A percentile compares a stretch with the other conserved stretches of the same genome.
Conservation (phyloP, 2,329 filamentous ascomycete species). For the Verticillium nubilum region DNA sequence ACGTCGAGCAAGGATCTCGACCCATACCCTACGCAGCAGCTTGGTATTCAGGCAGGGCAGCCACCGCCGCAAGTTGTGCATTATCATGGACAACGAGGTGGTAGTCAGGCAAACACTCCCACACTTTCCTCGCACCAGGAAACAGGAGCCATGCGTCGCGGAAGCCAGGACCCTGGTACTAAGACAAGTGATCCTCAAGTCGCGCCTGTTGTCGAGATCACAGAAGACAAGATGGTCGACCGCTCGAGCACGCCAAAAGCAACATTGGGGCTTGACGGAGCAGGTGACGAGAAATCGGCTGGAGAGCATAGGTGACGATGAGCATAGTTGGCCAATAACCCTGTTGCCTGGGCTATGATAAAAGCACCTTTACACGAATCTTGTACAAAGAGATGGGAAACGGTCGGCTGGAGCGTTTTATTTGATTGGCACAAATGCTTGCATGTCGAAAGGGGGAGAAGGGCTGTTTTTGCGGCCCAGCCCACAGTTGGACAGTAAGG, state of each 20-base stretch:
- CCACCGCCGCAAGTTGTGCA: constrained; percentile 61
- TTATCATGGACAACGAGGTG: constrained; percentile 62
- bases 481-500: neutral
- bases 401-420: neutral
- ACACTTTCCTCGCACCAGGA: constrained; percentile 50
- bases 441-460: neutral
- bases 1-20: constrained; percentile 66
- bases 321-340: neutral
- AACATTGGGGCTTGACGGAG: constrained; percentile 12
- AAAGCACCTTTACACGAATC: neutral
- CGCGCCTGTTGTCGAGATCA: constrained; percentile 30
- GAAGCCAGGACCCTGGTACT: constrained; percentile 38
- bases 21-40: constrained; percentile 60
- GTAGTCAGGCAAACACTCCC: constrained; percentile 61
- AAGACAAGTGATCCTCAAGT: constrained; percentile 32
- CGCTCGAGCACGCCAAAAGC: constrained; percentile 17
- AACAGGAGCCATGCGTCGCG: constrained; percentile 36
- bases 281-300: constrained; percentile 16
- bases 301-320: neutral
- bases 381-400: neutral
- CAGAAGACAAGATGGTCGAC: constrained; percentile 26
- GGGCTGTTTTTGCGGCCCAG: neutral
- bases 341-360: neutral
- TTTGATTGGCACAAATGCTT: neutral
- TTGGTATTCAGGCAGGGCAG: constrained; percentile 58